These are phyloP conservation scores for Chondrus crispus DNA, from an alignment of 23 red algal genomes.

Conservation along the genomic window DNA sequence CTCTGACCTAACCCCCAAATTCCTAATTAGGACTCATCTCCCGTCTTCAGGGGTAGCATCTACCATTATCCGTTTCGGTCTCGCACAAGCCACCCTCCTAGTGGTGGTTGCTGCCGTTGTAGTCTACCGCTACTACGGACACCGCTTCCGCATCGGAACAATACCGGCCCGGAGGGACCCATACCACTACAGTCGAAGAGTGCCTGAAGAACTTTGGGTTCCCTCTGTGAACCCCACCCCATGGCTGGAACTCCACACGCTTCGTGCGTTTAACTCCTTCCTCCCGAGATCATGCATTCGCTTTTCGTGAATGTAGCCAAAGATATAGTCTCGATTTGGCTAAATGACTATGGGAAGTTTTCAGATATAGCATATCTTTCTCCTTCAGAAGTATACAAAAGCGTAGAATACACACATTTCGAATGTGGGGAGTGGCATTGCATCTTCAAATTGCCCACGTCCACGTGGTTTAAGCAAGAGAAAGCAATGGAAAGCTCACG, in stretches of 20 bases:
- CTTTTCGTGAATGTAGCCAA: background rate
- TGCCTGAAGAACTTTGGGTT: too few relatives aligned
- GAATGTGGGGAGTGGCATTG: background rate
- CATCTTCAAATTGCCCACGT: background rate
- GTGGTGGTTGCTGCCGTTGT: too few relatives aligned
- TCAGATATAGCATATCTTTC: background rate
- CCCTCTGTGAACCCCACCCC: background rate
- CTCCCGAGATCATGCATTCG: background rate
- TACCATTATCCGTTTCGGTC: too few relatives aligned
- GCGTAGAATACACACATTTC: background rate
- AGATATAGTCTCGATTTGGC: background rate
- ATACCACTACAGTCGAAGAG: too few relatives aligned
- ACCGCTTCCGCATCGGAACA: too few relatives aligned
- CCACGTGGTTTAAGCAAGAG: background rate
- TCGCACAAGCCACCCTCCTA: too few relatives aligned
- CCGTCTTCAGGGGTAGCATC: too few relatives aligned
- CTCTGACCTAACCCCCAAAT: too few relatives aligned
- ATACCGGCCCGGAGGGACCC: too few relatives aligned
- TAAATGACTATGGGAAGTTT: background rate
- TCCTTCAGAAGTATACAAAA: background rate
- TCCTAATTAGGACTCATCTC: too few relatives aligned
- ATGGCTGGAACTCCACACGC: background rate
- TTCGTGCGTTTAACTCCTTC: background rate
- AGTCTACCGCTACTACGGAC: too few relatives aligned
- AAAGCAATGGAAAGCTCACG: background rate